Conservation (phyloP, 2,329 filamentous ascomycete species). For the Pseudophaeomoniella oleicola region DNA sequence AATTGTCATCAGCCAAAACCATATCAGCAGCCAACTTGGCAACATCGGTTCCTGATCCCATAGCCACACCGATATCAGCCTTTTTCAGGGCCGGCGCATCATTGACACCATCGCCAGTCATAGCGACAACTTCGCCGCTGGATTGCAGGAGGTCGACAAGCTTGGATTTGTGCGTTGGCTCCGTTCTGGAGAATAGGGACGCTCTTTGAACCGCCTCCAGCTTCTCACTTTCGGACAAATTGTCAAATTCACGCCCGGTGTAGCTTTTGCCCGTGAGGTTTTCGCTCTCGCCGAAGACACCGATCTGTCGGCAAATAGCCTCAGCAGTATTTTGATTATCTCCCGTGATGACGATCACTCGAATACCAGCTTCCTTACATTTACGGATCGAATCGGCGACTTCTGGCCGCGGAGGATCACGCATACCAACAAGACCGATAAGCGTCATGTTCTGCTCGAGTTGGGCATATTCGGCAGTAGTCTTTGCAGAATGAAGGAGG, state of each 20-base stretch:
- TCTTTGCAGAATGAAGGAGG: constrained; percentile 60
- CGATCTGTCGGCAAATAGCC: constrained; percentile 94
- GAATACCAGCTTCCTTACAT: constrained; percentile 85
- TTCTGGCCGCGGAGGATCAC: constrained; percentile 89
- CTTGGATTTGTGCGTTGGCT: constrained; percentile 93
- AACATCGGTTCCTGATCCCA: constrained; percentile 96
- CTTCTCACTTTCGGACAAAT: constrained; percentile 63
- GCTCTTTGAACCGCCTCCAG: constrained; percentile 71
- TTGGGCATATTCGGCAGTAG: constrained; percentile 67
- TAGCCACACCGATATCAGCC: constrained; percentile 95
- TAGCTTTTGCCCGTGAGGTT: constrained; percentile 83
- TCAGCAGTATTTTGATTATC: constrained; percentile 97
- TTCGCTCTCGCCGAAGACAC: constrained; percentile 71
- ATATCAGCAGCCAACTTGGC: constrained; percentile 95
- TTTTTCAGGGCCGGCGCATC: constrained; percentile 97
- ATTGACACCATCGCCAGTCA: constrained; percentile 98
- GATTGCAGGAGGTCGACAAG: constrained; percentile 92
- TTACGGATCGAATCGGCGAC: constrained; percentile 73
- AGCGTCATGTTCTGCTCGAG: constrained; percentile 92
- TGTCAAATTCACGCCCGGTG: constrained; percentile 89
- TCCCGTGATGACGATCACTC: constrained; percentile 94
- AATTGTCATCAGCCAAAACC: constrained; percentile 97
- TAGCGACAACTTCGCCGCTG: constrained; percentile 85
- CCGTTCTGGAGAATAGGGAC: constrained; percentile 88
- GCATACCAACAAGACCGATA: constrained; percentile 86